Evolutionary conservation across 768 basidiomycete genomes (phyloP).

Genomic region (Rhodotorula babjevae): DNA sequence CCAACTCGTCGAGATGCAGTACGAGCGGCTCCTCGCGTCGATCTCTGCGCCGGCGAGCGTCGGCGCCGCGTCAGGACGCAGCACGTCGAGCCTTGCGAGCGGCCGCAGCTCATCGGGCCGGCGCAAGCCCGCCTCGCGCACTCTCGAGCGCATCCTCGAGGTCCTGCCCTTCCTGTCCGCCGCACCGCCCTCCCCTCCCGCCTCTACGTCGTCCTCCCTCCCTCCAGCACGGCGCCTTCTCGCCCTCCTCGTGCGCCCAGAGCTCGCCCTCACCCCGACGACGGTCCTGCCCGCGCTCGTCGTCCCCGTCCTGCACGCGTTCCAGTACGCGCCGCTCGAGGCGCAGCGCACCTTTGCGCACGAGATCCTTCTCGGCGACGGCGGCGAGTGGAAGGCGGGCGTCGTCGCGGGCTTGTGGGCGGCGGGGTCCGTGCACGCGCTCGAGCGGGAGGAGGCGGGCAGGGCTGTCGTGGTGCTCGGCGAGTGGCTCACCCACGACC

Average conservation of each 20-base stretch:
- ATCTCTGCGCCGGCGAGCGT: neutral
- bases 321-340: neutral
- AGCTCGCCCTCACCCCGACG: neutral
- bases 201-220: neutral
- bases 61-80: neutral
- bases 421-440: conserved; percentile 17
- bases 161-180: neutral
- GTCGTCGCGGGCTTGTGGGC: conserved; percentile 8
- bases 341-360: neutral
- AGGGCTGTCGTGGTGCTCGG: neutral
- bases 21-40: neutral
- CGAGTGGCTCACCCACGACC: neutral
- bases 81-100: neutral
- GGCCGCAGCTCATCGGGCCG: too few species aligned
- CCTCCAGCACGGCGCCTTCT: neutral
- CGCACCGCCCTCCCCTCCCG: neutral
- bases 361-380: neutral
- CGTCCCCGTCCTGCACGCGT: conserved; percentile 1
- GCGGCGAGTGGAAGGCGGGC: neutral
- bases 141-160: neutral
- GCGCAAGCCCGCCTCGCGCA: neutral
- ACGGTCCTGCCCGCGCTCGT: conserved; percentile 2
- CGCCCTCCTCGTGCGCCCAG: neutral
- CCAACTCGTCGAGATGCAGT: conserved; percentile 4
- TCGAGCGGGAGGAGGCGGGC: neutral